phyloP scores from a whole-genome alignment of 352 stramenopile genomes.

The Phytophthora capsici region DNA sequence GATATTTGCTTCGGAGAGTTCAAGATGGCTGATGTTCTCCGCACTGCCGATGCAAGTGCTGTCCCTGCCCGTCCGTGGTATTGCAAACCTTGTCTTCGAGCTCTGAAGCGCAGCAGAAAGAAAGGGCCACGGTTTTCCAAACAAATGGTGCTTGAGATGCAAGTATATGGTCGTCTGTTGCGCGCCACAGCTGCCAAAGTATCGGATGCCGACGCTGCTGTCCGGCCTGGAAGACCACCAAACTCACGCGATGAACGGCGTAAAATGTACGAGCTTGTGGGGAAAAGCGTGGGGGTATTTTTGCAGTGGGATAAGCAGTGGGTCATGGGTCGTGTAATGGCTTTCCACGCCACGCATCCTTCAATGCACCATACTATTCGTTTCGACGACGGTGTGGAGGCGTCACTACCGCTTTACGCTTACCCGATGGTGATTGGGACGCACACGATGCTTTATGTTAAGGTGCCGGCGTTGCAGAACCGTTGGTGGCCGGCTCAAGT shows the following conservation, averaged over 20 bases:
- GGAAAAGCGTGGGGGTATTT: slow-evolving; percentile 71
- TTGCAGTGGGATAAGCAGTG: slow-evolving; percentile 84
- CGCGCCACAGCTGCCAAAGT: slow-evolving; percentile 72
- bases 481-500: slow-evolving; percentile 82
- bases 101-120: slow-evolving; percentile 80
- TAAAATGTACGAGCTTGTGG: slow-evolving; percentile 65
- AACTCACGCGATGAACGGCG: slow-evolving; percentile 53
- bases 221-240: slow-evolving; percentile 57
- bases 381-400: slow-evolving; percentile 75
- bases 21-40: slow-evolving; percentile 68
- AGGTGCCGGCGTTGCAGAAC: slow-evolving; percentile 63
- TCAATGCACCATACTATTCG: slow-evolving; percentile 64
- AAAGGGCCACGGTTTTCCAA: slow-evolving; percentile 83
- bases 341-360: slow-evolving; percentile 60
- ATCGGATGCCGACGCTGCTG: slow-evolving; percentile 49
- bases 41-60: slow-evolving; percentile 36
- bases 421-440: slow-evolving; percentile 78
- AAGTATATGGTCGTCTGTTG: slow-evolving; percentile 74
- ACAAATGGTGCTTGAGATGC: slow-evolving; percentile 88
- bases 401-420: slow-evolving; percentile 67
- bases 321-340: slow-evolving; percentile 70
- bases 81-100: slow-evolving; percentile 64
- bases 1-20: slow-evolving; percentile 82
- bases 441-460: slow-evolving; percentile 69
- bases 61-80: slow-evolving; percentile 77